Percentiles rank a stretch among this genome's conserved stretches.
Evolutionary conservation across 306 rosid genomes (phyloP).

Genomic region (Prunus davidiana): DNA sequence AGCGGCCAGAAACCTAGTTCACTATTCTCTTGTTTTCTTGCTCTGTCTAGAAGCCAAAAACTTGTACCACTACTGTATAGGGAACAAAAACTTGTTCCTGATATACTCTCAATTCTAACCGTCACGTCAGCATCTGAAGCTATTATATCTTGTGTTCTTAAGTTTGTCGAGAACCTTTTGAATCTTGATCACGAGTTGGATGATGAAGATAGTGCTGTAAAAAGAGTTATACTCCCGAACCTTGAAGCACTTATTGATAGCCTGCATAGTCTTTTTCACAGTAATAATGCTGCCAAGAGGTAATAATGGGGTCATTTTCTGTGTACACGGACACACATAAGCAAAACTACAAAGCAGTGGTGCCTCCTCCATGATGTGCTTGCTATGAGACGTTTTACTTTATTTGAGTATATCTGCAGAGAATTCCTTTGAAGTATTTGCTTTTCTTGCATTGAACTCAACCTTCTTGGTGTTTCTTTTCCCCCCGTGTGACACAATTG

Average conservation of each 20-base stretch:
- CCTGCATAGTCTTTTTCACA: slow-evolving; percentile 63
- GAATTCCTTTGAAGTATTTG: background rate
- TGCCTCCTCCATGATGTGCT: background rate
- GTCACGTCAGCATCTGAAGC: slow-evolving; percentile 71
- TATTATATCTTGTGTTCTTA: slow-evolving; percentile 60
- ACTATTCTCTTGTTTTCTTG: slow-evolving; percentile 80
- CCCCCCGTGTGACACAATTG: background rate
- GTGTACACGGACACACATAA: background rate
- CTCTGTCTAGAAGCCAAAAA: slow-evolving; percentile 74
- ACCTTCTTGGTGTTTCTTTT: background rate
- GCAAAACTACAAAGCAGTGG: background rate
- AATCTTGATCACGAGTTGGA: slow-evolving; percentile 59
- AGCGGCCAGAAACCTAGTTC: slow-evolving; percentile 95
- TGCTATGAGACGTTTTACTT: background rate
- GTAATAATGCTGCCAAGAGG: slow-evolving; percentile 73
- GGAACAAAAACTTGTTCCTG: slow-evolving; percentile 70
- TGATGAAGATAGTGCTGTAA: slow-evolving; percentile 42
- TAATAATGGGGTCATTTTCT: slow-evolving; percentile 17
- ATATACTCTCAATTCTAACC: slow-evolving; percentile 69
- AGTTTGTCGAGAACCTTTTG: slow-evolving; percentile 76
- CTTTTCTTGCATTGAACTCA: background rate
- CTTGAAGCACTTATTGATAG: slow-evolving; percentile 56
- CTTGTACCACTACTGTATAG: slow-evolving; percentile 52
- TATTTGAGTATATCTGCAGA: background rate
- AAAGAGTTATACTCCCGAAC: slow-evolving; percentile 52